Evolutionary conservation across 208 protist genomes (phyloP).

Genomic region (Willaertia magna): DNA sequence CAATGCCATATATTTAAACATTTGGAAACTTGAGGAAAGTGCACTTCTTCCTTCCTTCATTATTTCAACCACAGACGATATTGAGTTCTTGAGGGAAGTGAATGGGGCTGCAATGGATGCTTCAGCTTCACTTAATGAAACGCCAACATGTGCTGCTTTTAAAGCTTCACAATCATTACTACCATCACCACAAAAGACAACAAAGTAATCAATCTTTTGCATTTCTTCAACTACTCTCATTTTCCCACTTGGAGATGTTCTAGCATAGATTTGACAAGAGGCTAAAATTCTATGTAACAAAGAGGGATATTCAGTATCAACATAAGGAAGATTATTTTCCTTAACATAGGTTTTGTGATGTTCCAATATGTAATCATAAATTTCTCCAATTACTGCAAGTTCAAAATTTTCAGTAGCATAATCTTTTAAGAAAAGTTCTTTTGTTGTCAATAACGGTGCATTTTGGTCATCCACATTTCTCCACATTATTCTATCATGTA

Average conservation of each 20-base stretch:
- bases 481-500: background rate
- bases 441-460: background rate
- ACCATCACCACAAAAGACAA: slow-evolving; percentile 28
- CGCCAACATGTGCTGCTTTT: slow-evolving; percentile 18
- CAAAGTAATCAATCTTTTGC: background rate
- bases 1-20: slow-evolving; percentile 23
- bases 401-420: background rate
- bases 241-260: slow-evolving; percentile 21
- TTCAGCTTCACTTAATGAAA: slow-evolving; percentile 19
- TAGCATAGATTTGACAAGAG: background rate
- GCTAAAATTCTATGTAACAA: background rate
- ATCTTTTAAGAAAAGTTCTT: background rate
- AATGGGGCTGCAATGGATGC: slow-evolving; percentile 26
- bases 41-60: slow-evolving; percentile 18
- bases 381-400: background rate
- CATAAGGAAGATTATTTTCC: background rate
- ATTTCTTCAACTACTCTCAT: slow-evolving; percentile 6
- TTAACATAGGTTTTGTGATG: background rate
- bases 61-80: slow-evolving; percentile 1
- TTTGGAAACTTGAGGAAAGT: slow-evolving; percentile 16
- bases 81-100: background rate
- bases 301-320: background rate
- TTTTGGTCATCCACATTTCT: background rate
- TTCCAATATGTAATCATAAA: background rate
- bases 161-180: slow-evolving; percentile 21